phyloP scores from a whole-genome alignment of 2,329 filamentous ascomycete species.

The Penicillium sp. region DNA sequence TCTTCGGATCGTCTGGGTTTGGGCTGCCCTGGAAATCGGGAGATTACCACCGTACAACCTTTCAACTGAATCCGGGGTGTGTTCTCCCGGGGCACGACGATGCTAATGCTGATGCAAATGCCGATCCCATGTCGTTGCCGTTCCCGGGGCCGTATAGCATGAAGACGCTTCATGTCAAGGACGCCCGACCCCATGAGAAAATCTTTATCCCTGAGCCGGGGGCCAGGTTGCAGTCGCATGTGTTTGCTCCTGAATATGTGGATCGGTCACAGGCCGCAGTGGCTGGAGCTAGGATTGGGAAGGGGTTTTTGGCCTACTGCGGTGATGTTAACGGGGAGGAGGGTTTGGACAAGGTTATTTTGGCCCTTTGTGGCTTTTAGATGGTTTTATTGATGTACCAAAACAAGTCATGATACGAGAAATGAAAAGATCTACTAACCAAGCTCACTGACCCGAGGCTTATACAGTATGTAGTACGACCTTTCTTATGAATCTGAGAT shows the following conservation, averaged over 20 bases:
- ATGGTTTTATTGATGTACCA: too few relatives aligned
- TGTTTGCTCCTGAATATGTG: not conserved
- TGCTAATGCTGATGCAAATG: too few relatives aligned
- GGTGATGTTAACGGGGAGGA: not conserved
- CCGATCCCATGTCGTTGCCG: not conserved
- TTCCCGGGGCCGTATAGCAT: slow-evolving; percentile 24
- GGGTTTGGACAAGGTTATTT: not conserved
- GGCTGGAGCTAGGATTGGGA: not conserved
- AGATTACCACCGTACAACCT: not conserved
- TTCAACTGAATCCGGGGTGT: not conserved
- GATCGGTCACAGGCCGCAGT: not conserved
- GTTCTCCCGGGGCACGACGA: not conserved
- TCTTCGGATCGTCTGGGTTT: not conserved
- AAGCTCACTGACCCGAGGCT: too few relatives aligned
- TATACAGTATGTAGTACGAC: too few relatives aligned
- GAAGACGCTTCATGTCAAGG: slow-evolving; percentile 27
- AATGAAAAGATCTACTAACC: too few relatives aligned
- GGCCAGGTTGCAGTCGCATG: not conserved
- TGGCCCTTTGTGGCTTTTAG: not conserved
- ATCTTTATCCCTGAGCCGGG: slow-evolving; percentile 21
- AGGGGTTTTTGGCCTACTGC: not conserved
- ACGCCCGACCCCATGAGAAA: slow-evolving; percentile 22
- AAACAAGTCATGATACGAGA: too few relatives aligned
- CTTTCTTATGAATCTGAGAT: too few relatives aligned
- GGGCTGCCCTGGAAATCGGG: not conserved